Percentiles rank a stretch among this genome's conserved stretches.
Conservation (phyloP, 1,284 basidiomycete genomes). For the Meripilus lineatus region DNA sequence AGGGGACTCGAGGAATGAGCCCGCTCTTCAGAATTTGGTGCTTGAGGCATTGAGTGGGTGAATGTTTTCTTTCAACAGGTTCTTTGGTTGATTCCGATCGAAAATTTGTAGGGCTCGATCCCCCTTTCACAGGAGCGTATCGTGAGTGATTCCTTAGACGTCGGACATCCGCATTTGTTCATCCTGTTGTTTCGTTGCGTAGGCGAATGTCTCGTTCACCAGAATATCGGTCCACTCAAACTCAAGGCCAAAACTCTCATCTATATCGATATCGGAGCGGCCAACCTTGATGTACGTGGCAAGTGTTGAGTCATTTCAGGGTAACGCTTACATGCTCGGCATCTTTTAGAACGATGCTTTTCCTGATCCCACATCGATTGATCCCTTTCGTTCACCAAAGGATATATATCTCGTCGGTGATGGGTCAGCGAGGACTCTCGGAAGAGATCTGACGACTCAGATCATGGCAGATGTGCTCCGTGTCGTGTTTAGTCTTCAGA, state of each 20-base stretch:
- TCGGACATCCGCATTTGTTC: too few relatives aligned
- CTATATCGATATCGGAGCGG: conserved; percentile 56
- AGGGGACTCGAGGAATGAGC: conserved; percentile 33
- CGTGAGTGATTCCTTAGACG: too few relatives aligned
- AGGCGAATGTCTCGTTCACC: conserved; percentile 40
- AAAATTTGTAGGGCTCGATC: conserved; percentile 45
- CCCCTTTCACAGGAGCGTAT: conserved; percentile 43
- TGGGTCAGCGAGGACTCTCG: conserved; percentile 50
- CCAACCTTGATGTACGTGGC: conserved; percentile 50
- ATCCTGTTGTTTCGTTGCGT: too few relatives aligned
- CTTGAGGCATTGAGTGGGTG: conserved; percentile 64
- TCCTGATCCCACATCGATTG: conserved; percentile 40
- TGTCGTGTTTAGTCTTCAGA: conserved; percentile 43
- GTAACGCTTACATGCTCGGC: too few relatives aligned
- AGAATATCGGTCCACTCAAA: conserved; percentile 35
- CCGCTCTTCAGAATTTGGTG: conserved; percentile 46
- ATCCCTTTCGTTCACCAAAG: conserved; percentile 38
- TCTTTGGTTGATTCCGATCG: too few relatives aligned
- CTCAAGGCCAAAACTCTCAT: conserved; percentile 45
- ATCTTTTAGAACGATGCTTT: conserved; percentile 25
- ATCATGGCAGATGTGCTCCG: conserved; percentile 43
- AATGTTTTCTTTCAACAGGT: too few relatives aligned
- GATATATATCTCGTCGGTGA: conserved; percentile 52
- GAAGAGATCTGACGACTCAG: conserved; percentile 48
- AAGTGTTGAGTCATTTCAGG: too few relatives aligned